phyloP scores from a whole-genome alignment of 1,284 basidiomycete species.

The Puccinia horiana region DNA sequence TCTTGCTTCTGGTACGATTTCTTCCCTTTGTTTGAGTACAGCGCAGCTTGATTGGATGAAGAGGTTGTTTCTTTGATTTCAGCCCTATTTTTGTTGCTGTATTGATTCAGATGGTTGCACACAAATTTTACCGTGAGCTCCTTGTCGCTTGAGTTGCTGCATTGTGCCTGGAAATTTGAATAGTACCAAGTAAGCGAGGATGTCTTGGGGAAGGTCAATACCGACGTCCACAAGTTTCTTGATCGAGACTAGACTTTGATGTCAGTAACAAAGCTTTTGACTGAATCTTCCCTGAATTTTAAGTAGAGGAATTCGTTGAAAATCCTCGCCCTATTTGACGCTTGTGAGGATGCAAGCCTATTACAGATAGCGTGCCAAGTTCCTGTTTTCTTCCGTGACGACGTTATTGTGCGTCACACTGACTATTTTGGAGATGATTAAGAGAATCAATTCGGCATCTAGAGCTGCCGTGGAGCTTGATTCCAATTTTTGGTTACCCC shows the following conservation, averaged over 20 bases:
- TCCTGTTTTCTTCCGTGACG: background rate
- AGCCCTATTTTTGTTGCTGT: background rate
- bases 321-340: background rate
- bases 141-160: background rate
- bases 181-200: too few species aligned
- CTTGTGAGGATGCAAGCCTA: background rate
- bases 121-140: background rate
- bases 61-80: background rate
- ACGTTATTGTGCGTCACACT: conserved; percentile 13
- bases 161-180: background rate
- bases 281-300: background rate
- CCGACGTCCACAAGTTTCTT: background rate
- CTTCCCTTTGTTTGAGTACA: too few species aligned
- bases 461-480: too few species aligned
- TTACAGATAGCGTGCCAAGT: background rate
- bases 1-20: too few species aligned
- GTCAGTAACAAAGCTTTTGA: background rate
- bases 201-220: background rate
- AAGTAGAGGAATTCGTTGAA: background rate
- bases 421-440: too few species aligned
- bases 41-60: background rate
- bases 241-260: background rate
- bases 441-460: too few species aligned
- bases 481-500: too few species aligned
- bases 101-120: background rate